Evolutionary conservation across 2,329 filamentous ascomycete genomes (phyloP).

Genomic region (Periconia macrospinosa): DNA sequence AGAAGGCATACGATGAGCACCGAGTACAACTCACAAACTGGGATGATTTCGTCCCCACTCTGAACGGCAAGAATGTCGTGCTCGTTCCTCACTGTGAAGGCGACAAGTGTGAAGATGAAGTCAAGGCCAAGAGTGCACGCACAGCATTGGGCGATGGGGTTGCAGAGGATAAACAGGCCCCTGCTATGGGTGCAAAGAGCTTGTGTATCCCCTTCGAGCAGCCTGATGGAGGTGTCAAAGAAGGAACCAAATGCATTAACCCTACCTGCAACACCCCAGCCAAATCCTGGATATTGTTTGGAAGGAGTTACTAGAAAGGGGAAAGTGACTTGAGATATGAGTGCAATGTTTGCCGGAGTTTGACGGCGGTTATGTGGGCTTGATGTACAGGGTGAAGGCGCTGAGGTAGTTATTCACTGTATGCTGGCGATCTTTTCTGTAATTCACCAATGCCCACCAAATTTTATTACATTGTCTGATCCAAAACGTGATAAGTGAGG

Average conservation of each 20-base stretch:
- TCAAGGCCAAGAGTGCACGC: constrained; percentile 88
- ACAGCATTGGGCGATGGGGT: constrained; percentile 70
- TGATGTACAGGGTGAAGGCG: background rate
- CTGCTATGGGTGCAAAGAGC: constrained; percentile 75
- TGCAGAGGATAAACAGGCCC: constrained; percentile 71
- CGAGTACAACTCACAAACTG: constrained; percentile 79
- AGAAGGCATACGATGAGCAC: constrained; percentile 76
- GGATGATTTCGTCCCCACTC: constrained; percentile 86
- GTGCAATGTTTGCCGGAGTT: background rate
- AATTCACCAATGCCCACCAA: background rate
- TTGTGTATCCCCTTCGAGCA: constrained; percentile 83
- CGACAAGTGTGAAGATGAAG: constrained; percentile 84
- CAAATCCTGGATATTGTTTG: constrained; percentile 91
- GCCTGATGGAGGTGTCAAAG: constrained; percentile 75
- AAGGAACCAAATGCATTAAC: constrained; percentile 88
- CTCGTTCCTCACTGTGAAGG: constrained; percentile 88
- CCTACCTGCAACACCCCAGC: constrained; percentile 78
- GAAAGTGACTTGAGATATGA: background rate
- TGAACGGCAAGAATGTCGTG: constrained; percentile 90
- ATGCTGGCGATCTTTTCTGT: background rate
- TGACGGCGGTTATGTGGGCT: background rate
- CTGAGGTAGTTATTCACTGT: background rate
- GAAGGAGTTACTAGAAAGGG: constrained; percentile 52
- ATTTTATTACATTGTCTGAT: background rate
- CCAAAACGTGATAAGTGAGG: background rate